Conservation (phyloP, 2,329 filamentous ascomycete genomes). For the Chrysoporthe cubensis region DNA sequence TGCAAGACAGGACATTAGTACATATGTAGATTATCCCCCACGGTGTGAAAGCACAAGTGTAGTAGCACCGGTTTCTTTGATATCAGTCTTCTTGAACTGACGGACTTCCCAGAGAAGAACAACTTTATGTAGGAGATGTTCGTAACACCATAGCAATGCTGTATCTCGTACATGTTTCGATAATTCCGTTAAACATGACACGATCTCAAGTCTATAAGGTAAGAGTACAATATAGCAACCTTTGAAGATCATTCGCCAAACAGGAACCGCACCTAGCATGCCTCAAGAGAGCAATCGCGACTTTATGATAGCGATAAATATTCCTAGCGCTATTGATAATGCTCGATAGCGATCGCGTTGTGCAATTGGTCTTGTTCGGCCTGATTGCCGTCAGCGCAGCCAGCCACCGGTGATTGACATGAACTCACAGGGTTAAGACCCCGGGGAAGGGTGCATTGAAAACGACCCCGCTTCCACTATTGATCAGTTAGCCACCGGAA, state of each 20-base stretch:
- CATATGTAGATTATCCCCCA: neutral
- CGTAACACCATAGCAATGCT: no score
- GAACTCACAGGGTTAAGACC: neutral
- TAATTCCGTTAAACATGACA: no score
- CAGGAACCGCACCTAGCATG: no score
- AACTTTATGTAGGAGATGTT: no score
- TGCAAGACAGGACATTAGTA: neutral
- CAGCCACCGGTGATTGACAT: neutral
- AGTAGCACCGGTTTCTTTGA: neutral
- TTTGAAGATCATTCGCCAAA: no score
- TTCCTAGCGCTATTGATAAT: neutral
- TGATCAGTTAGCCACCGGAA: neutral
- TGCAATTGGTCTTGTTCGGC: conserved; percentile 11
- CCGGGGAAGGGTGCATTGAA: conserved; percentile 17
- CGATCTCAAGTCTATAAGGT: no score
- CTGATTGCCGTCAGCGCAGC: neutral
- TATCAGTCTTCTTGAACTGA: no score
- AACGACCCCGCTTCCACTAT: conserved; percentile 23
- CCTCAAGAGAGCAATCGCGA: neutral
- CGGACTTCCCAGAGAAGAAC: no score
- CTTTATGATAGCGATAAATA: neutral
- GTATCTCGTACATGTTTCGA: no score
- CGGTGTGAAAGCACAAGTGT: no score
- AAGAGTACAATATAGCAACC: no score
- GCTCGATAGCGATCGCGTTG: conserved; percentile 1